Base-by-base conservation (phyloP, 2,329 filamentous ascomycete genomes). In the Mycosphaerella sp. region DNA sequence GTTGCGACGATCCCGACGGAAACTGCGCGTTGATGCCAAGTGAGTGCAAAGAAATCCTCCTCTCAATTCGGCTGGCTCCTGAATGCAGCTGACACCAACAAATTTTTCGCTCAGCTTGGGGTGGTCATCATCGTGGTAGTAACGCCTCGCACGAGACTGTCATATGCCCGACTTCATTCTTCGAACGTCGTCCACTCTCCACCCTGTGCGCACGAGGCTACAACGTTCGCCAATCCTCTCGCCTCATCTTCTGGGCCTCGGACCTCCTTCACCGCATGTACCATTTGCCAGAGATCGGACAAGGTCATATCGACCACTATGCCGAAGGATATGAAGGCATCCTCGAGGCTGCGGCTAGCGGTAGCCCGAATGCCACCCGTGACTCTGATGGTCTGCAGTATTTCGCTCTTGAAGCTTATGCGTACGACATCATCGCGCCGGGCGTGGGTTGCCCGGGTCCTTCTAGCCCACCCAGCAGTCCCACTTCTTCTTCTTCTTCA, bases 101-200 rank as follows among this genome's bases (percentile, higher is more conserved):
- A 41, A 27, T 12, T 21, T n/a, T n/a, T n/a, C n/a, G 12, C 37
- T 16, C 32, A 85, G 81, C 71, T 45, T 86, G 78, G 77, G 84
- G 73, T 41, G 84, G 84, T 30, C 83, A 87, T 71, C 85, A 79
- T 79, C 79, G 84, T 49, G 83, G 83, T 39, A 62, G 66, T 21
- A 86, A 86, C 54, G 82, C 76, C 2, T 81, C 81, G 2, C 68
- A 74, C 0, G 82, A 87, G 67, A 87, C 83, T 2, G 84, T 86
- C 57, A 86, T 87, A 66, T 87, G 84, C 68, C 74, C 76, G 4
- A 71, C 79, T 1, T 85, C 81, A 1, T 87, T 80, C 66, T 62
- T 70, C 34, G 74, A 73, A 41, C 79, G 83, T 43, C 76, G 74
- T 32, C 75, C 74, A 16, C 75, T 87, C 6, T 71, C 76, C 44